Evolutionary conservation across 495 filamentous ascomycete genomes (phyloP).

Genomic region (Filosporella fistucella): DNA sequence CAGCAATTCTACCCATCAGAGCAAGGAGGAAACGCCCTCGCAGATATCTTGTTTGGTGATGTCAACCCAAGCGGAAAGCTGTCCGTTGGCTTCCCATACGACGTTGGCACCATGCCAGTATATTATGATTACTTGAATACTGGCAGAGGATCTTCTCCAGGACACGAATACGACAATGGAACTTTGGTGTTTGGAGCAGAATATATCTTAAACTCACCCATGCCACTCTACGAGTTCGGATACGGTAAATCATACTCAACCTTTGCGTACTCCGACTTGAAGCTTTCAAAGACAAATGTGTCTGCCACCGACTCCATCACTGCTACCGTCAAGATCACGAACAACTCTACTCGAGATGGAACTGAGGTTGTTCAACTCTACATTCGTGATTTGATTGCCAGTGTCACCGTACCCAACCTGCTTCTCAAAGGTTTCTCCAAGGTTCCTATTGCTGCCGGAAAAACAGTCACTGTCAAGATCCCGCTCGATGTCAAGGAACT

Average conservation of each 20-base stretch:
- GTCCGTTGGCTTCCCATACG: constrained; percentile 52
- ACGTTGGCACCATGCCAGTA: constrained; percentile 59
- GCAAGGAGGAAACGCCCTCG: constrained; percentile 84
- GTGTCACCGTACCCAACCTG: constrained; percentile 61
- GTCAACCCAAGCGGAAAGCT: constrained; percentile 82
- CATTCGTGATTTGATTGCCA: constrained; percentile 53
- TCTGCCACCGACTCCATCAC: constrained; percentile 38
- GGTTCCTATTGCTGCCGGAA: constrained; percentile 53
- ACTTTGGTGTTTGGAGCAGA: constrained; percentile 59
- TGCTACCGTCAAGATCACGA: constrained; percentile 54
- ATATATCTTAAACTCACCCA: constrained; percentile 56
- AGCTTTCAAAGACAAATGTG: constrained; percentile 38
- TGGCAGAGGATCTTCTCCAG: constrained; percentile 48
- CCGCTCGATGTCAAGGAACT: constrained; percentile 44
- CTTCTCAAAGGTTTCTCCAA: constrained; percentile 68
- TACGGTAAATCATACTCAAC: constrained; percentile 64
- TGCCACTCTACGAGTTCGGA: constrained; percentile 62
- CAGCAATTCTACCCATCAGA: constrained; percentile 73
- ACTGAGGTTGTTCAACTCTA: constrained; percentile 70
- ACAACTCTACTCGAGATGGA: constrained; percentile 49
- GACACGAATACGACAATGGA: constrained; percentile 45
- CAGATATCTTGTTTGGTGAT: constrained; percentile 84
- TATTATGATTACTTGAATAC: constrained; percentile 71
- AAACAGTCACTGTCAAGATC: constrained; percentile 53
- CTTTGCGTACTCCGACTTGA: constrained; percentile 50